These are phyloP conservation scores for Blastobotrys malaysiensis DNA, from an alignment of 1,139 yeast species.

Conservation along the genomic window DNA sequence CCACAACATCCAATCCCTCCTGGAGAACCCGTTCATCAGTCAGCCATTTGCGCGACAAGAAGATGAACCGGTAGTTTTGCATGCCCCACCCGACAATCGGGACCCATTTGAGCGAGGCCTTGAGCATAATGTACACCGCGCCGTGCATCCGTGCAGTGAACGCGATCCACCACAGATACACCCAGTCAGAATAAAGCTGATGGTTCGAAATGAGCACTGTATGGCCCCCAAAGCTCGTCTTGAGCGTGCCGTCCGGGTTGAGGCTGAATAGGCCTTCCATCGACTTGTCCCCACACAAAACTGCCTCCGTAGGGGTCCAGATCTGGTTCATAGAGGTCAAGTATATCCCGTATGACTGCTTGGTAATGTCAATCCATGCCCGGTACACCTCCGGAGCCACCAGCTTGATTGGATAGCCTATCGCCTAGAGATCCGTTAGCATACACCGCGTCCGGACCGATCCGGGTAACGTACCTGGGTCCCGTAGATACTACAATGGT, in stretches of 20 bases:
- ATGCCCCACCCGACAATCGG: slow-evolving; percentile 88
- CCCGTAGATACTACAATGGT: slow-evolving; percentile 15
- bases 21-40: slow-evolving; percentile 58
- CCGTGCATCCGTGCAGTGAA: slow-evolving; percentile 64
- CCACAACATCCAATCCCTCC: slow-evolving; percentile 47
- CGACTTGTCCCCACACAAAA: slow-evolving; percentile 31
- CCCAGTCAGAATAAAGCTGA: slow-evolving; percentile 94
- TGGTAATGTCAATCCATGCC: slow-evolving; percentile 34
- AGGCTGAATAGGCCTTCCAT: slow-evolving; percentile 26
- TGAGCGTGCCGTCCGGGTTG: slow-evolving; percentile 24
- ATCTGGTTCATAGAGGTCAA: slow-evolving; percentile 30
- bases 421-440: slow-evolving; percentile 5
- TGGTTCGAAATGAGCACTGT: slow-evolving; percentile 77
- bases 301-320: slow-evolving; percentile 32
- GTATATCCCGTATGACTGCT: slow-evolving; percentile 35
- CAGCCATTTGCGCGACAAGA: slow-evolving; percentile 81
- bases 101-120: slow-evolving; percentile 66
- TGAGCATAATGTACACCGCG: slow-evolving; percentile 63
- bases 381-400: slow-evolving; percentile 25
- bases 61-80: slow-evolving; percentile 72
- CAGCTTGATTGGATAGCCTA: slow-evolving; percentile 29
- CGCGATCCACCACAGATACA: slow-evolving; percentile 81
- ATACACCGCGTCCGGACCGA: background rate
- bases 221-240: slow-evolving; percentile 33
- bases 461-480: slow-evolving; percentile 16